Evolutionary conservation across 345 rosid genomes (phyloP).

Genomic region (Rhodamnia argentea): DNA sequence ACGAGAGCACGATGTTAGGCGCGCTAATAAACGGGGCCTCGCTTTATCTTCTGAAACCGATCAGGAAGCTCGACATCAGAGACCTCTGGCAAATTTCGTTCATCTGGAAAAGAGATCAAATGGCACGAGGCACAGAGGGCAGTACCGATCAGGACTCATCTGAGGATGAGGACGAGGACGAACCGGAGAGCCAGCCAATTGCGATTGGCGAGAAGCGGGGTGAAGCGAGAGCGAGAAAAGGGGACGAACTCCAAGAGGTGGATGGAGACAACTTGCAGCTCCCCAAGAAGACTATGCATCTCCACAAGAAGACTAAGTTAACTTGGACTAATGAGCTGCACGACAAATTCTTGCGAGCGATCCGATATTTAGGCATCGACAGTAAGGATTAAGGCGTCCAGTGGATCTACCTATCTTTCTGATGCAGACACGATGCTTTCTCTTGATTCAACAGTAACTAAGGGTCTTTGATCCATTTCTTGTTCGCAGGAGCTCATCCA

Average conservation of each 20-base stretch:
- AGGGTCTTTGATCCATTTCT: not conserved
- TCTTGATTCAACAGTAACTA: not conserved
- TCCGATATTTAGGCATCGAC: conserved; percentile 24
- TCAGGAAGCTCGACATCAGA: conserved; percentile 12
- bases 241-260: not conserved
- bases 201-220: not conserved
- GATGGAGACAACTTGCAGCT: not conserved
- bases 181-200: not conserved
- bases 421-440: not conserved
- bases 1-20: conserved; percentile 18
- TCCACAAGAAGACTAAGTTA: conserved; percentile 29
- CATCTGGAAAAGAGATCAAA: conserved; percentile 2
- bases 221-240: not conserved
- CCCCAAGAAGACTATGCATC: conserved; percentile 19
- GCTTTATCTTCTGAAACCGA: conserved; percentile 32
- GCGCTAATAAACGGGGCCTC: conserved; percentile 34
- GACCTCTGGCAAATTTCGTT: conserved; percentile 35
- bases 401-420: not conserved
- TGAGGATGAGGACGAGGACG: not conserved
- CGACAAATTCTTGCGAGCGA: conserved; percentile 20
- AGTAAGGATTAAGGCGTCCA: conserved; percentile 6
- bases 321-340: conserved; percentile 35
- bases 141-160: not conserved
- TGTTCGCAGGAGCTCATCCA: conserved; percentile 25
- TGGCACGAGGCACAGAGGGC: not conserved